These are phyloP conservation scores for Rhodotorula glutinis DNA, from an alignment of 1,284 basidiomycete species.

Conservation along the genomic window DNA sequence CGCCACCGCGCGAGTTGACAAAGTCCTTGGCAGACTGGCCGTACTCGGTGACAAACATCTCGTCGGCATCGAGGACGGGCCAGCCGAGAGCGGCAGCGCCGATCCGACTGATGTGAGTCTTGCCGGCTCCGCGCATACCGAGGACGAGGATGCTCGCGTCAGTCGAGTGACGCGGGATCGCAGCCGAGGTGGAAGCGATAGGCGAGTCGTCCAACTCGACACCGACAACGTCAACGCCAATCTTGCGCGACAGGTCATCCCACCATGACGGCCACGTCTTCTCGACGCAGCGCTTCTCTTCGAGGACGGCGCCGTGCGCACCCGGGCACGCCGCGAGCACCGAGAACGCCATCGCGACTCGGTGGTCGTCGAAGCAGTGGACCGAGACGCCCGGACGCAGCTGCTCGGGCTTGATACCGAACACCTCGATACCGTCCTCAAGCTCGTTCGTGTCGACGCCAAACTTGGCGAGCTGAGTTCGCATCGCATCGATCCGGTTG, in stretches of 20 bases:
- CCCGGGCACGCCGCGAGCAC: conserved; percentile 74
- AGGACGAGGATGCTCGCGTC: conserved; percentile 72
- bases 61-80: conserved; percentile 85
- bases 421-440: conserved; percentile 87
- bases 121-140: conserved; percentile 94
- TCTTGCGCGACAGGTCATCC: conserved; percentile 96
- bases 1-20: conserved; percentile 61
- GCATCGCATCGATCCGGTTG: conserved; percentile 94
- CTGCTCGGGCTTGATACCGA: conserved; percentile 62
- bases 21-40: conserved; percentile 66
- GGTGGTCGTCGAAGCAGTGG: conserved; percentile 97
- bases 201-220: conserved; percentile 49
- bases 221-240: conserved; percentile 77
- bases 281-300: conserved; percentile 97
- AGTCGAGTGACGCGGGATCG: conserved; percentile 41
- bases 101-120: conserved; percentile 80
- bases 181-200: conserved; percentile 47
- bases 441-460: conserved; percentile 89
- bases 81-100: conserved; percentile 72
- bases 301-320: conserved; percentile 65
- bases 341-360: conserved; percentile 97
- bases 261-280: conserved; percentile 99
- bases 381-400: conserved; percentile 70
- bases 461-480: conserved; percentile 92
- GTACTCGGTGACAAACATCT: conserved; percentile 48